phyloP scores from a whole-genome alignment of 2,329 filamentous ascomycete genomes.

The Colletotrichum sp. region DNA sequence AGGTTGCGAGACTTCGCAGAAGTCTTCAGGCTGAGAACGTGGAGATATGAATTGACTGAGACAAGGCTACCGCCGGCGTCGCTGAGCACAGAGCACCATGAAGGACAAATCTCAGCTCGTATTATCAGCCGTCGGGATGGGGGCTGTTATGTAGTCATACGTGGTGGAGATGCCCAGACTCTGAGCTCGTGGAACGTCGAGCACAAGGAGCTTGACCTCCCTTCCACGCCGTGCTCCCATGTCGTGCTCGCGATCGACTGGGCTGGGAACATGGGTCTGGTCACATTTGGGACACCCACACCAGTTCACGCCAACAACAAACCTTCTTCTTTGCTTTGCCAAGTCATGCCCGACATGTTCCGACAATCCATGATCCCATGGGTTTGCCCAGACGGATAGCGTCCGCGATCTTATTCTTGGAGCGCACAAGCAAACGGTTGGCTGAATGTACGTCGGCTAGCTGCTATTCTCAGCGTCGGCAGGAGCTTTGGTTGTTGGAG shows the following conservation, averaged over 20 bases:
- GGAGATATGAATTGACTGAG: neutral
- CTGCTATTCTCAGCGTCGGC: neutral
- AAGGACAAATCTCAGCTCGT: no score
- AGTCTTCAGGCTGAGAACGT: neutral
- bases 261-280: neutral
- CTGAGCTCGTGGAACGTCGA: neutral
- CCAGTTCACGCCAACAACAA: neutral
- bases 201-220: neutral
- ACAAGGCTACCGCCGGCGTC: neutral
- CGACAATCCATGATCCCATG: constrained; percentile 5
- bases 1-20: neutral
- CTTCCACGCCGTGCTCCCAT: neutral
- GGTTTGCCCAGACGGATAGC: neutral
- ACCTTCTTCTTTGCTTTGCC: neutral
- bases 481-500: neutral
- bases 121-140: neutral
- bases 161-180: constrained; percentile 4
- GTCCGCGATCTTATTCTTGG: neutral
- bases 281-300: neutral
- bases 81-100: neutral
- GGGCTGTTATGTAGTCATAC: constrained; percentile 3
- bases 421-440: neutral
- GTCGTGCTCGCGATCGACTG: neutral
- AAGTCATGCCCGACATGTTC: constrained; percentile 16
- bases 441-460: neutral